Evolutionary conservation across 2,329 filamentous ascomycete species (phyloP), one percentile per base, ranked within the genome.

Genomic region (Plenodomus biglobosus): DNA sequence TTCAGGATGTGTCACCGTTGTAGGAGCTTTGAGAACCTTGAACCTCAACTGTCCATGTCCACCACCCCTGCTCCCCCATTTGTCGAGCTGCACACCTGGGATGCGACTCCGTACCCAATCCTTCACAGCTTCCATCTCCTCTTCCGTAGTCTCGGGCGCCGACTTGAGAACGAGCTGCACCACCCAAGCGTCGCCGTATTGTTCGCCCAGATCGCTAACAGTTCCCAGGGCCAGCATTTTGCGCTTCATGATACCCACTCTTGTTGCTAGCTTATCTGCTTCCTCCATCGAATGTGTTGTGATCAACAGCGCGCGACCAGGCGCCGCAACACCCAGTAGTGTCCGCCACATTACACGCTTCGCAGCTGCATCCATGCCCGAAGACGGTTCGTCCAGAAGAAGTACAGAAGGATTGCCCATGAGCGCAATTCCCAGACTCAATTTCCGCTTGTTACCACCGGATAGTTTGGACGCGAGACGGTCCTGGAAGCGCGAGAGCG

Each of bases 211-310:
- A 48, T 85, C 76, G 27, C 90, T 84, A 0, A 85, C 86, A 0
- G 85, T 87, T 3, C 92, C 92, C 8, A 94, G 78, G 0, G 91
- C 92, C 18, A 96, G 78, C 90, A 96, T 95, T 24, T 85, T 81
- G 59, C 83, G 82, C 8, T 91, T 89, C 73, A 97, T 84, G 58
- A 97, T 96, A 11, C 90, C 92, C 0, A 88, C 90, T 1, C 90
- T 81, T 22, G 84, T 85, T 0, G 92, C 92, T 2, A 97, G 78
- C 1, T 91, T 91, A 64, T 95, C 90, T 0, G 92, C 92, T 73
- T 96, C 92, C 69, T 96, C 92, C 91, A 96, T 96, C 40, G 84
- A 89, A 70, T 97, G 92, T 0, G 92, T 96, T 0, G 92, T 96
- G 16, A 97, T 80, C 1, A 97, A 78, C 15, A 96, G 83, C 0